Base-by-base conservation (phyloP, 2,329 filamentous ascomycete genomes). In the Colletotrichum eremochloae region DNA sequence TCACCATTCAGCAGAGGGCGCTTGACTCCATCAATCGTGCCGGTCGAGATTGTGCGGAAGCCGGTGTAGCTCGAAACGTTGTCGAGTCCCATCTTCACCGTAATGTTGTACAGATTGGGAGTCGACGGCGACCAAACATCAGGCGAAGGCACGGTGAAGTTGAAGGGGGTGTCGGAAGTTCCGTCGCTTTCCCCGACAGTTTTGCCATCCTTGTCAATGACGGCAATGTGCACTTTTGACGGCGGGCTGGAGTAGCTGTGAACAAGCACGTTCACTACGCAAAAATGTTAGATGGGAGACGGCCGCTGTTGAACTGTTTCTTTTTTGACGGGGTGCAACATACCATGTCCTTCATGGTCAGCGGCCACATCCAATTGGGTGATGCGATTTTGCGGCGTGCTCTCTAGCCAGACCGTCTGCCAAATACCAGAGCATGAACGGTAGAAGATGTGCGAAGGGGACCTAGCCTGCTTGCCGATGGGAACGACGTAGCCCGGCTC, bases 361-460 rank as follows among this genome's bases (percentile, higher is more conserved):
- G 90, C 91, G 36, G 84, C 80, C 20, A 93, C 76, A 73, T 93
- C 88, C 2, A 93, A 80, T 52, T 87, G 83, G 0, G 86, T 87
- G 67, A 93, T 87, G 75, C 90, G 83, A 62, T 87, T 85, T 0
- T 81, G 74, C 0, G 91, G 89, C 0, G 87, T 90, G n/a, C 87
- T 84, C 77, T 92, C 89, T 2, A 94, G 81, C 92, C 92, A 94
- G 0, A 94, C 92, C 24, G 86, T 87, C 77, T 93, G 92, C 92
- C 92, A 94, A 74, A 94, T 93, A 6, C 92, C 92, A 44, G 90
- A 91, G 78, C 91, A 94, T 0, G 92, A 89, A 0, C 89, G 90
- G 78, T 94, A 94, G 79, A 92, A 94, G 72, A 94, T 94, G 75
- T 90, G 88, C 14, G 84, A 86, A 0, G 87, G 89, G 0, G 80